Conservation (phyloP, 192 early-diverging fungal genomes). For the Podila horticola region DNA sequence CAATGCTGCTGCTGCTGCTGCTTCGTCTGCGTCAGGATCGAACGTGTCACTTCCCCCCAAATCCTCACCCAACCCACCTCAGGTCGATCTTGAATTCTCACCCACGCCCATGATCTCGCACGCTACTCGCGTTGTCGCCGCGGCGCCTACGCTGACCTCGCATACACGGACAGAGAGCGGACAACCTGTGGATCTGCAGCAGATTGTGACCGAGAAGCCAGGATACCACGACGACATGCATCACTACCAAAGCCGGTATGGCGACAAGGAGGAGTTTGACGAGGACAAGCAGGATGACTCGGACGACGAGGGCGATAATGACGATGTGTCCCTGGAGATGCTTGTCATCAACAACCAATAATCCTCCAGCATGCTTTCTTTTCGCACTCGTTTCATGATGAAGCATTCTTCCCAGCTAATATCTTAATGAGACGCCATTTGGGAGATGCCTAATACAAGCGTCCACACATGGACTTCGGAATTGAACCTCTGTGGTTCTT, state of each 20-base stretch:
- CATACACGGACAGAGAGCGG: neutral
- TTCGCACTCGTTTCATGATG: neutral
- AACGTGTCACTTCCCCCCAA: neutral
- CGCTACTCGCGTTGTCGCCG: slow-evolving; percentile 29
- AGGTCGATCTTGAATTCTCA: slow-evolving; percentile 15
- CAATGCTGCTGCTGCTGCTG: slow-evolving; percentile 20
- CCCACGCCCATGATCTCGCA: slow-evolving; percentile 30
- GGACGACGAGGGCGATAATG: slow-evolving; percentile 44
- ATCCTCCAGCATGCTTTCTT: neutral
- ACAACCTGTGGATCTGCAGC: slow-evolving; percentile 12
- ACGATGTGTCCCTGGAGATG: slow-evolving; percentile 41
- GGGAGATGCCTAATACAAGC: neutral
- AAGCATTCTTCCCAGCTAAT: neutral
- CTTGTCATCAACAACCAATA: slow-evolving; percentile 25
- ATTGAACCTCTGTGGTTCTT: too few species aligned
- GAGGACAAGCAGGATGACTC: slow-evolving; percentile 39
- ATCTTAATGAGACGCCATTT: neutral
- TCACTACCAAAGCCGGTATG: slow-evolving; percentile 1
- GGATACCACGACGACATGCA: neutral
- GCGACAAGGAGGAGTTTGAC: slow-evolving; percentile 47
- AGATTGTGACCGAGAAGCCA: slow-evolving; percentile 35
- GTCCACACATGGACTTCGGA: too few species aligned
- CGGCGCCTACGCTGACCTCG: slow-evolving; percentile 20
- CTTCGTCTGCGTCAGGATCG: neutral
- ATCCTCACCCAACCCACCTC: neutral